Evolutionary conservation across 352 stramenopile genomes (phyloP), one percentile per base, ranked within the genome.

Genomic region (Pythium sukuiense): DNA sequence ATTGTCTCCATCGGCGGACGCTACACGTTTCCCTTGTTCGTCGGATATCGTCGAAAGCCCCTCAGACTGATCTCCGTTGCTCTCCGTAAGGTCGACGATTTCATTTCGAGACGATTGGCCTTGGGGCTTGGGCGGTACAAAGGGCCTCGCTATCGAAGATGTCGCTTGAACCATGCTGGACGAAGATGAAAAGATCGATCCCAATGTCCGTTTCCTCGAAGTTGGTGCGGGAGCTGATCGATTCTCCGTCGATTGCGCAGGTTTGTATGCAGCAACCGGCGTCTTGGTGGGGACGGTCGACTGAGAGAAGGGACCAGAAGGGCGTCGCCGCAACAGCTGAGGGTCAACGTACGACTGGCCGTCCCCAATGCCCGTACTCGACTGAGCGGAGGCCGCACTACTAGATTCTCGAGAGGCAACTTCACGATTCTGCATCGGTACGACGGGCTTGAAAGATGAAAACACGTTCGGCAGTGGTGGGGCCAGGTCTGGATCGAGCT

Each of bases 331-430:
- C 62, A 93, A 78, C 18, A 93, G 69, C 13, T 81, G 67, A 20
- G 85, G 85, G 43, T 93, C 84, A 20, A 95, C 81, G 55, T 93
- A 95, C 1, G 85, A 91, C 61, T 95, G 87, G 0, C 87, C 87
- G 67, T 91, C 87, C 14, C 84, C 87, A 55, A 95, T 95, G 20
- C 74, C 79, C 11, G 71, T 68, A 24, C 24, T 27, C 35, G 39
- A 6, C 6, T 5, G 20, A 58, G 27, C n/a, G 1, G 46, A 54
- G 5, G 6, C 52, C 27, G 18, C 6, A 9, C 12, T 27, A 1
- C 18, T 32, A 2, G 53, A 30, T 59, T 24, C 16, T 45, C 18
- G 30, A 29, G 37, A 24, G 8, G 13, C 35, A 16, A 39, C 16
- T 24, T 50, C 43, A 27, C 18, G 29, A 12, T 8, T 52, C 52